Conservation (phyloP, 148 eudicot genomes). For the Tetragonia tetragonoides region DNA sequence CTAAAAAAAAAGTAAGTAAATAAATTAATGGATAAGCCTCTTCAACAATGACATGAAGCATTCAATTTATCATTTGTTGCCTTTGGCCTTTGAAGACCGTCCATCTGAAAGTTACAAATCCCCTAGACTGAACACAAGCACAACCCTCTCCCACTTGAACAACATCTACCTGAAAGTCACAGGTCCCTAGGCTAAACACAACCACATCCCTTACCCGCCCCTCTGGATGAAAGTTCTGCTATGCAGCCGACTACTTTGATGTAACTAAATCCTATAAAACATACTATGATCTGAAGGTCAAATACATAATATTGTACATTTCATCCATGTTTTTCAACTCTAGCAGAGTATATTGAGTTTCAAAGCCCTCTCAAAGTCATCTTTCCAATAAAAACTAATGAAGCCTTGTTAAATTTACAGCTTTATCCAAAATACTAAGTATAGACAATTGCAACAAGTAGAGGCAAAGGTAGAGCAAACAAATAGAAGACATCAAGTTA, state of each 20-base stretch:
- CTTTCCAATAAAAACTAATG: neutral
- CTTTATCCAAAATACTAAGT: neutral
- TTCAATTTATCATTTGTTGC: neutral
- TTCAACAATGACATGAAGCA: no score
- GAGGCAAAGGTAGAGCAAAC: neutral
- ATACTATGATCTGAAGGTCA: neutral
- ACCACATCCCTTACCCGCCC: no score
- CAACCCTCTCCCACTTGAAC: no score
- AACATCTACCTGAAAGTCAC: neutral
- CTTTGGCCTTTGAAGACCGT: neutral
- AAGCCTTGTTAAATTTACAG: neutral
- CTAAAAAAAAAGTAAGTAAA: no score
- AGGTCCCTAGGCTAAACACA: no score
- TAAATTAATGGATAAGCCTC: no score
- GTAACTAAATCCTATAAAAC: neutral
- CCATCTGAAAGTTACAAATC: neutral
- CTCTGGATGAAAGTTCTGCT: no score
- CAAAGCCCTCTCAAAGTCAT: neutral
- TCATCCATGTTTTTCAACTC: neutral
- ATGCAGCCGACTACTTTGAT: neutral
- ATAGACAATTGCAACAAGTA: neutral
- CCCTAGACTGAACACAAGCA: no score
- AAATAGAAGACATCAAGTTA: constrained; percentile 9
- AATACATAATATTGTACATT: neutral
- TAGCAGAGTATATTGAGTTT: neutral